Conservation (phyloP, 768 basidiomycete species). For the Suillus hirtellus region DNA sequence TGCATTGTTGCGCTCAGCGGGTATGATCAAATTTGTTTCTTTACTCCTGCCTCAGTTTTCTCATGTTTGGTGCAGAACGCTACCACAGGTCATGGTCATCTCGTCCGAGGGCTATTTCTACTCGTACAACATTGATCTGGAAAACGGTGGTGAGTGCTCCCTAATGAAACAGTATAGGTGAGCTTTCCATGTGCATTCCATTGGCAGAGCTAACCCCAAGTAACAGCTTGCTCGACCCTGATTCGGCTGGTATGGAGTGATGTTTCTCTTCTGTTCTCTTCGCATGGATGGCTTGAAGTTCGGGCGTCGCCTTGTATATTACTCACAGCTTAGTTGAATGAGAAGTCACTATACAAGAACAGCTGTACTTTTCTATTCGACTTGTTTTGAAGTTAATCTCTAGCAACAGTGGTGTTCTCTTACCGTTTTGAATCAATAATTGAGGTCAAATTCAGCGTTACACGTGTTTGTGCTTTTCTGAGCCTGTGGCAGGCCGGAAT, state of each 20-base stretch:
- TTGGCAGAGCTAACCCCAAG: background rate
- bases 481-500: background rate
- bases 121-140: constrained; percentile 92
- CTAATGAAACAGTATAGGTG: constrained; percentile 92
- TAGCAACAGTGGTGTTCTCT: background rate
- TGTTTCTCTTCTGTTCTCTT: background rate
- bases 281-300: background rate
- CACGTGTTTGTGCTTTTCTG: constrained; percentile 2
- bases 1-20: constrained; percentile 89
- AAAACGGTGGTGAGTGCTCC: constrained; percentile 93
- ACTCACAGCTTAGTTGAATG: constrained; percentile 1
- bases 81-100: constrained; percentile 96
- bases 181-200: constrained; percentile 14
- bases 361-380: background rate
- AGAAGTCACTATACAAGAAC: constrained; percentile 6
- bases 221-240: constrained; percentile 11
- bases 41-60: background rate
- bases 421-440: background rate
- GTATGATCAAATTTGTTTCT: constrained; percentile 38
- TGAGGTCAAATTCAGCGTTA: background rate
- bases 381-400: background rate
- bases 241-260: constrained; percentile 5
- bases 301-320: constrained; percentile 2
- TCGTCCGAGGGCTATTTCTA: constrained; percentile 96
- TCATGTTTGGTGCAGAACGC: constrained; percentile 54